These are phyloP conservation scores for Massarina eburnea DNA, from an alignment of 2,329 filamentous ascomycete species.

Conservation along the genomic window DNA sequence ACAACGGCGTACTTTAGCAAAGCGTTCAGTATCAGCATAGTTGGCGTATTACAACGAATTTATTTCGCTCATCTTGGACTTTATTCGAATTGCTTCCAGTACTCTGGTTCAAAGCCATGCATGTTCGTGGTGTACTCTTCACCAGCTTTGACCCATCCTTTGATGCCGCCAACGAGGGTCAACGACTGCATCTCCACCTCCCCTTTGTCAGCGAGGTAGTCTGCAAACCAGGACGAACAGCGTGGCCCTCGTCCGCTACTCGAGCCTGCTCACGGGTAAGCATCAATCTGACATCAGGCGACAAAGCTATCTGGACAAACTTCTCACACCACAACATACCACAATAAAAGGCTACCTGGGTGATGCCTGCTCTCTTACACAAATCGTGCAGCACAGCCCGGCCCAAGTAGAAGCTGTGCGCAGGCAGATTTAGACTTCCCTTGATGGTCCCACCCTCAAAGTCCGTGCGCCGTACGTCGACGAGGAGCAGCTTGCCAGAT, in stretches of 20 bases:
- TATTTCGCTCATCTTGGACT: too few species aligned
- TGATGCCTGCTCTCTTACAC: constrained; percentile 48
- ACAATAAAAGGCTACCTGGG: constrained; percentile 52
- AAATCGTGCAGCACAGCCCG: constrained; percentile 47
- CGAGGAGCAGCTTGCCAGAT: constrained; percentile 44
- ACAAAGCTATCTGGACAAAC: constrained; percentile 7
- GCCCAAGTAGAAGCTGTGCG: constrained; percentile 51
- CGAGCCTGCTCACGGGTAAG: constrained; percentile 22
- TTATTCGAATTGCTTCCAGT: constrained; percentile 45
- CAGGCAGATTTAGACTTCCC: constrained; percentile 52
- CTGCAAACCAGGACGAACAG: constrained; percentile 42
- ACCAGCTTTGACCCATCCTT: constrained; percentile 49
- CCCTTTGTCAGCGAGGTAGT: constrained; percentile 34
- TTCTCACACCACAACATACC: constrained; percentile 38
- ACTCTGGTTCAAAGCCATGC: constrained; percentile 44
- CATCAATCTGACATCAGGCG: constrained; percentile 16
- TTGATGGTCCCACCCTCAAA: constrained; percentile 50
- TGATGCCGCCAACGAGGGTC: constrained; percentile 48
- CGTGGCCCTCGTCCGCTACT: constrained; percentile 38
- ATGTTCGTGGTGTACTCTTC: constrained; percentile 41
- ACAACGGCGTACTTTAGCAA: too few species aligned
- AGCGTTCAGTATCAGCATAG: neutral
- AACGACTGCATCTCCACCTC: constrained; percentile 45
- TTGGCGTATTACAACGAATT: neutral
- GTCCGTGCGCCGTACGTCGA: constrained; percentile 51